Base-by-base conservation (phyloP, 768 basidiomycete genomes). In the Boletus sensibilis region DNA sequence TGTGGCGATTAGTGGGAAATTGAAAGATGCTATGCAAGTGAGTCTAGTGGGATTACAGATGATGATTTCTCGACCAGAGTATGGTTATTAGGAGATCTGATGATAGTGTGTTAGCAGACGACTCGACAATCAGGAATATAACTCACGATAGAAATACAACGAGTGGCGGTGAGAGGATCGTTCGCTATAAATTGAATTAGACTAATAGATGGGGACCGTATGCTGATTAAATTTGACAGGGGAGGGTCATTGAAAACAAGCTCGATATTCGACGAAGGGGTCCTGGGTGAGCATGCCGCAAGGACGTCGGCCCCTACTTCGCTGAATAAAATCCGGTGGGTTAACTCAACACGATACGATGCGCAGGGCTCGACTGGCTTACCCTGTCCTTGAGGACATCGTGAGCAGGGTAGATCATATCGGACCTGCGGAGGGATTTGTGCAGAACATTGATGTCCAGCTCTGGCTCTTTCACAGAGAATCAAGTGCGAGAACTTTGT, bases 371-470 rank as follows among this genome's bases (percentile, higher is more conserved):
- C 18, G 13, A 27, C 39, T 25, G 34, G 49, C 57, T 35, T 40
- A 60, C 58, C 49, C 13, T 50, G 64, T 42, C 23, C 23, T 25
- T 13, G 33, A 5, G 0, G 2, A 27, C 69, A 71, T 7, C 0
- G 9, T 3, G 2, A 0, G 39, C 70, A 69, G n/a, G 55, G 63
- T 8, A 54, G 0, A n/a, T 51, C 47, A 4, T 18, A 12, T 5
- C 31, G 41, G 1, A 35, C 1, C 5, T 48, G 39, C 0, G 39
- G 4, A 31, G 49, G 1, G 3, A 1, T 0, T 0, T 9, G 0
- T 0, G 39, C 0, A 6, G 41, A 0, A 21, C 68, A 68, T 8
- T 5, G 31, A 2, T 1, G 4, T 38, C 50, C 51, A 14, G 13
- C 1, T 7, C 1, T 35, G 0, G 14, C 54, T 0, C 0, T 34